Conservation (phyloP, 306 rosid genomes). For the Quercus parvula region DNA sequence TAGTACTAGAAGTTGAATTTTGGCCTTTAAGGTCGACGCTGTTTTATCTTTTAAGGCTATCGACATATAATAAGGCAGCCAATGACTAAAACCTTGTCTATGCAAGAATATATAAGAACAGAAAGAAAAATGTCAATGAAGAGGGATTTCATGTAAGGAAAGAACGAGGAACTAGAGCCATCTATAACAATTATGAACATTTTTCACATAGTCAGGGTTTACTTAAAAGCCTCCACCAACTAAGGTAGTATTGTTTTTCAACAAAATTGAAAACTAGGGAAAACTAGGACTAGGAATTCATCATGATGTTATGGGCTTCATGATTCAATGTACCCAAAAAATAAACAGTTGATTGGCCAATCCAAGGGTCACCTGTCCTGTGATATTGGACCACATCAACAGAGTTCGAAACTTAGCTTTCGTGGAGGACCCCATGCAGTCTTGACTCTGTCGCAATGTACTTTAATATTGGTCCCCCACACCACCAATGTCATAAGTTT, state of each 20-base stretch:
- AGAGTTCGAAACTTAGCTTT: slow-evolving; percentile 11
- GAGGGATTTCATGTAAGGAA: background rate
- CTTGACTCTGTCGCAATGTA: slow-evolving; percentile 2
- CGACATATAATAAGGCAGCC: no score
- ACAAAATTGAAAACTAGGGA: background rate
- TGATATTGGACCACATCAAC: slow-evolving; percentile 11
- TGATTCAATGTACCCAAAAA: background rate
- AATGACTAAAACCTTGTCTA: no score
- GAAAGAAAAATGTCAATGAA: background rate
- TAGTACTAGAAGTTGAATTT: background rate
- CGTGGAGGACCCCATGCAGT: slow-evolving; percentile 13
- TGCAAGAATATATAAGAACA: background rate
- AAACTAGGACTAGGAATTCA: background rate
- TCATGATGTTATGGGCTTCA: background rate
- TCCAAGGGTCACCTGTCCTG: background rate
- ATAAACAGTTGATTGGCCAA: slow-evolving; percentile 6
- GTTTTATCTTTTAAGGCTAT: no score
- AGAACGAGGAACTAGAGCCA: background rate
- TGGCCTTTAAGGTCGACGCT: no score
- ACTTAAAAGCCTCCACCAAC: background rate
- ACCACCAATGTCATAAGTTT: background rate
- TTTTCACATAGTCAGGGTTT: background rate
- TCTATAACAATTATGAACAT: background rate
- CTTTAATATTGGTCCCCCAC: background rate
- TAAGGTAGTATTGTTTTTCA: background rate